Percentiles rank a stretch among this genome's conserved stretches.
phyloP scores from a whole-genome alignment of 2,329 filamentous ascomycete genomes.

The Lasiodiplodia citricola region DNA sequence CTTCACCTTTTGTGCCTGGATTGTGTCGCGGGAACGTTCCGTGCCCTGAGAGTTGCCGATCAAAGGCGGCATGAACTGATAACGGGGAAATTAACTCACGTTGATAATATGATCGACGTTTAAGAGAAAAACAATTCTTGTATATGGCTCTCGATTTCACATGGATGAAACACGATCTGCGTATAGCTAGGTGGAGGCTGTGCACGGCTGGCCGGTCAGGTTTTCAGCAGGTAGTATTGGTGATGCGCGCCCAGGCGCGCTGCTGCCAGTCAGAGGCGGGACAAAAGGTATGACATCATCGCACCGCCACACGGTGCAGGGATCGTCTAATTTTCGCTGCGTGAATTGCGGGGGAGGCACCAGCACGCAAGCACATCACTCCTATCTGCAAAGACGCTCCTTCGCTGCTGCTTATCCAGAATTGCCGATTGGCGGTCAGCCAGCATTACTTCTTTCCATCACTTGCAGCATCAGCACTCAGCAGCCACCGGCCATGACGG shows the following conservation, averaged over 20 bases:
- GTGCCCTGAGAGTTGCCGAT: neutral
- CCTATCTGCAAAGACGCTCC: neutral
- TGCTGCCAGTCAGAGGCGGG: neutral
- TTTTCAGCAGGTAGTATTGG: neutral
- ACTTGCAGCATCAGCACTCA: constrained; percentile 4
- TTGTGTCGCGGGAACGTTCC: neutral
- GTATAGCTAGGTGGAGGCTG: neutral
- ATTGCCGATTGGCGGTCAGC: neutral
- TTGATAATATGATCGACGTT: neutral
- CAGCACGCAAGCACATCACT: neutral
- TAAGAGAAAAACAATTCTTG: neutral
- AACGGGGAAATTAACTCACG: neutral
- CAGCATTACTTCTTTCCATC: neutral
- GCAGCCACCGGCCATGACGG: constrained; percentile 10
- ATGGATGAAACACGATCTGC: neutral
- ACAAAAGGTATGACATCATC: constrained; percentile 9
- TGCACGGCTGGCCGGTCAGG: neutral
- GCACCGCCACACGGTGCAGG: constrained; percentile 15
- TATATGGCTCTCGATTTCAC: neutral
- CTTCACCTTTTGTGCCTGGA: neutral
- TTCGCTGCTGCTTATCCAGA: neutral
- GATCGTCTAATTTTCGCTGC: constrained; percentile 4
- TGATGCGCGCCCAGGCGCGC: constrained; percentile 16
- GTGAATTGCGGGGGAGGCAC: constrained; percentile 2
- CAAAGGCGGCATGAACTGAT: neutral